Evolutionary conservation across 495 filamentous ascomycete species (phyloP).

Genomic region (Podospora bellae-mahoneyi): DNA sequence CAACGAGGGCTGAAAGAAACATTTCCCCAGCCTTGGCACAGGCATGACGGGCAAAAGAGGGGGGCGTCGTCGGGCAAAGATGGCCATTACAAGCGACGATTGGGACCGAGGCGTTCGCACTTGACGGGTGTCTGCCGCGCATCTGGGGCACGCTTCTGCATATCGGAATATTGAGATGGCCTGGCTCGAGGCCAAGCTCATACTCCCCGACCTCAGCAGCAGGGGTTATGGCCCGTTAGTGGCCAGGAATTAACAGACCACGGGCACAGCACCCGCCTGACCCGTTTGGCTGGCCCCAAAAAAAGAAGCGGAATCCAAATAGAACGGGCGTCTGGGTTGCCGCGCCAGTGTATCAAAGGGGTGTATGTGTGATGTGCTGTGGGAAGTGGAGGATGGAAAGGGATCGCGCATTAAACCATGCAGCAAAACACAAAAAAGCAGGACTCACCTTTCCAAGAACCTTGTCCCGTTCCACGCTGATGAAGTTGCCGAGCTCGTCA

Average conservation of each 20-base stretch:
- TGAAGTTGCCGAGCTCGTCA: slow-evolving; percentile 81
- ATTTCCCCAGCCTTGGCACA: slow-evolving; percentile 4
- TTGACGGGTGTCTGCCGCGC: slow-evolving; percentile 5
- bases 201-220: background rate
- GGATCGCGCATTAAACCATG: slow-evolving; percentile 12
- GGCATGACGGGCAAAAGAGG: background rate
- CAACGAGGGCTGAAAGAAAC: background rate
- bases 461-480: slow-evolving; percentile 81
- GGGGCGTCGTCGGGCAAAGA: slow-evolving; percentile 4
- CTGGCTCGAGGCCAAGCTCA: background rate
- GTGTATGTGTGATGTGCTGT: background rate
- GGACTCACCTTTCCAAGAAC: slow-evolving; percentile 68
- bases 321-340: background rate
- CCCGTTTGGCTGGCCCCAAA: slow-evolving; percentile 13
- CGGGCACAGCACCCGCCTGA: slow-evolving; percentile 21
- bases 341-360: background rate
- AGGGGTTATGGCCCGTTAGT: slow-evolving; percentile 7
- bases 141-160: slow-evolving; percentile 11
- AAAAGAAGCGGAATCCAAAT: slow-evolving; percentile 16
- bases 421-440: slow-evolving; percentile 24
- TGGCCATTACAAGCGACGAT: background rate
- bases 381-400: background rate
- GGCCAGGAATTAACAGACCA: slow-evolving; percentile 20
- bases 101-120: background rate
- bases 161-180: slow-evolving; percentile 1